A percentile compares a stretch with the other conserved stretches of the same genome.
phyloP scores from a whole-genome alignment of 495 filamentous ascomycete species.

The Hypoxylon rickii region DNA sequence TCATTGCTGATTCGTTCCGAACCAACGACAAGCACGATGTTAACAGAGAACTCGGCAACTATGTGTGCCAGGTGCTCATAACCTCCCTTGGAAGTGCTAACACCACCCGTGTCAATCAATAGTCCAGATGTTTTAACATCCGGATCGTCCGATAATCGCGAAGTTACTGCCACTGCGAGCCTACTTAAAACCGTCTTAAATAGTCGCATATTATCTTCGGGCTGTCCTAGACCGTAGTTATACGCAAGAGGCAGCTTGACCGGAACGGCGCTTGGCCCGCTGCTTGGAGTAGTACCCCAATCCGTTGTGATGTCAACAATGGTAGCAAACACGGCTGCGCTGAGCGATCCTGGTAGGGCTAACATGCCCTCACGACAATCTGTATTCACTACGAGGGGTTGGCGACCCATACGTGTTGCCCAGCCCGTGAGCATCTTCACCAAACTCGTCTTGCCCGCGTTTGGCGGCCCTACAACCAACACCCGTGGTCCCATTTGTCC shows the following conservation, averaged over 20 bases:
- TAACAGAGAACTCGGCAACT: slow-evolving; percentile 85
- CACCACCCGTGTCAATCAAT: slow-evolving; percentile 83
- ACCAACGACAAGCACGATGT: slow-evolving; percentile 80
- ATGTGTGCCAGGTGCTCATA: slow-evolving; percentile 76
- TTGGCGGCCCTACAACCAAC: slow-evolving; percentile 78
- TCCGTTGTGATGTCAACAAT: slow-evolving; percentile 90
- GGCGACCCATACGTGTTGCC: slow-evolving; percentile 73
- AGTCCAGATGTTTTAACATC: slow-evolving; percentile 72
- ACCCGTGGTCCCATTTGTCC: slow-evolving; percentile 71
- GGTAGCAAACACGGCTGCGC: slow-evolving; percentile 78
- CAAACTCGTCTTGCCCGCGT: slow-evolving; percentile 84
- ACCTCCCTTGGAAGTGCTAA: slow-evolving; percentile 65
- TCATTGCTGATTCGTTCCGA: slow-evolving; percentile 81
- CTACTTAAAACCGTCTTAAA: slow-evolving; percentile 76
- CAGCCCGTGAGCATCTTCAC: slow-evolving; percentile 81
- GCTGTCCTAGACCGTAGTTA: slow-evolving; percentile 75
- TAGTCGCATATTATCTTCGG: slow-evolving; percentile 72
- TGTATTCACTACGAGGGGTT: slow-evolving; percentile 83
- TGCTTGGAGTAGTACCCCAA: slow-evolving; percentile 89
- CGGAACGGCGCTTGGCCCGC: slow-evolving; percentile 81
- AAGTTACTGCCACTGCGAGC: slow-evolving; percentile 77
- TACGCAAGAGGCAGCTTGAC: slow-evolving; percentile 95
- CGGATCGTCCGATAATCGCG: slow-evolving; percentile 77
- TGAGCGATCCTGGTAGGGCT: slow-evolving; percentile 81
- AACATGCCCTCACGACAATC: slow-evolving; percentile 87